Conservation (phyloP, 2,329 filamentous ascomycete genomes). For the Diaporthe sp. region DNA sequence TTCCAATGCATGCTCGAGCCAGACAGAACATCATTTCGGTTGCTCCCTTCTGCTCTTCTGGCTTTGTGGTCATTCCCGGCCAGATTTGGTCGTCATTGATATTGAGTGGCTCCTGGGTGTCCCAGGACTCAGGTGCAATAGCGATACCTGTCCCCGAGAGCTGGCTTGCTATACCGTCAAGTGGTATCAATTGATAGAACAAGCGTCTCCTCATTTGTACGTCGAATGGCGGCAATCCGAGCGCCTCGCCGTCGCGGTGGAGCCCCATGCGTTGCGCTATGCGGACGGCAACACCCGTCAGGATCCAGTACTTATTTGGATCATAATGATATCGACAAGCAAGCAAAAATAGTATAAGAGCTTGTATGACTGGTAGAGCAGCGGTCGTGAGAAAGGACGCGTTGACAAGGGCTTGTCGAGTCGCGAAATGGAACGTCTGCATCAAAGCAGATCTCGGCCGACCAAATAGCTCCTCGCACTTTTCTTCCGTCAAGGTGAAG, state of each 20-base stretch:
- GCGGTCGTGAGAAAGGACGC: slow-evolving; percentile 61
- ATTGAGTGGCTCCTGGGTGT: slow-evolving; percentile 48
- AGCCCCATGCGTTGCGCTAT: slow-evolving; percentile 65
- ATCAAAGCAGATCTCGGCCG: slow-evolving; percentile 48
- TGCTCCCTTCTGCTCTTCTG: slow-evolving; percentile 41
- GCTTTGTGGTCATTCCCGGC: slow-evolving; percentile 47
- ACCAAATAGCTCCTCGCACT: slow-evolving; percentile 51
- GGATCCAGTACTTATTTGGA: slow-evolving; percentile 60
- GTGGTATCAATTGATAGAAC: slow-evolving; percentile 63
- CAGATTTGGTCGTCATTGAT: slow-evolving; percentile 51
- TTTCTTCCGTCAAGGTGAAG: slow-evolving; percentile 52
- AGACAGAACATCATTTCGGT: slow-evolving; percentile 52
- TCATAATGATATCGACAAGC: slow-evolving; percentile 42
- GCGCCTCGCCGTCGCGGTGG: slow-evolving; percentile 55
- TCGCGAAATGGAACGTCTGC: slow-evolving; percentile 51
- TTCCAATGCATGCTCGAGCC: slow-evolving; percentile 51
- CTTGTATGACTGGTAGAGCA: slow-evolving; percentile 64
- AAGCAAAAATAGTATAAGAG: slow-evolving; percentile 58
- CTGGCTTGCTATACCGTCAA: slow-evolving; percentile 41
- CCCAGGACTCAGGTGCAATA: slow-evolving; percentile 39
- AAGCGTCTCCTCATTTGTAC: slow-evolving; percentile 63
- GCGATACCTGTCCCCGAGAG: slow-evolving; percentile 40
- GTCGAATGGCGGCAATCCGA: slow-evolving; percentile 53
- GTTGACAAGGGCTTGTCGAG: slow-evolving; percentile 59
- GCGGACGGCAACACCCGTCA: slow-evolving; percentile 61